Evolutionary conservation across 257 asterid species (phyloP), one percentile per base, ranked within the genome.

Genomic region (Coffea eugenioides): DNA sequence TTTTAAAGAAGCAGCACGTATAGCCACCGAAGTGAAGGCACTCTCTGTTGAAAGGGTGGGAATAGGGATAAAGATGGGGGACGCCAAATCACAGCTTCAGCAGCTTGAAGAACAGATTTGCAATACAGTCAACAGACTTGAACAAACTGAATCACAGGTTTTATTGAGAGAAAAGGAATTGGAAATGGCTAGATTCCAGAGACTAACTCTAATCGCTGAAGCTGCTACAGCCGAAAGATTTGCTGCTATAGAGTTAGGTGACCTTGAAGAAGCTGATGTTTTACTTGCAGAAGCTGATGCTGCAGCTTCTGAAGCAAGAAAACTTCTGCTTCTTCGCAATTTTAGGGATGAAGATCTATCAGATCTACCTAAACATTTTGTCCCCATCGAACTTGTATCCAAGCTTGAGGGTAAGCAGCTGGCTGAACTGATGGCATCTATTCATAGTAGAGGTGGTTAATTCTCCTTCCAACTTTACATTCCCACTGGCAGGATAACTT

Each of bases 1-100:
- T 79, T 88, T 88, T 45, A 86, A 85, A 80, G 91, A 88, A 84
- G 91, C 91, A 34, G 87, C 91, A 65, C 83, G 88, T 10, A 77
- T 88, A 59, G 84, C 91, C 27, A 66, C 87, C 16, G 91, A 88
- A 71, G 83, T 85, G 54, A 88, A 88, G 83, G 34, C 84, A 49
- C 79, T 88, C 65, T 57, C 73, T 25, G 51, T 78, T 76, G 91
- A 88, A 77, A 88, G 79, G 67, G 91, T 82, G 52, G 88, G 79
- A 75, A 34, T 84, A 31, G 82, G 79, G 57, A 41, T 41, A 25
- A 86, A 82, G 76, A 73, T 68, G 76, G 89, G 80, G 81, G 69
- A 20, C 59, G 83, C 84, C 21, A 77, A 16, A 41, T 77, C 71
- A 39, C 84, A 83, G 80, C 56, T 85, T 69, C 76, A 69, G 72